phyloP scores from a whole-genome alignment of 345 rosid genomes.

The Syzygium aqueum region DNA sequence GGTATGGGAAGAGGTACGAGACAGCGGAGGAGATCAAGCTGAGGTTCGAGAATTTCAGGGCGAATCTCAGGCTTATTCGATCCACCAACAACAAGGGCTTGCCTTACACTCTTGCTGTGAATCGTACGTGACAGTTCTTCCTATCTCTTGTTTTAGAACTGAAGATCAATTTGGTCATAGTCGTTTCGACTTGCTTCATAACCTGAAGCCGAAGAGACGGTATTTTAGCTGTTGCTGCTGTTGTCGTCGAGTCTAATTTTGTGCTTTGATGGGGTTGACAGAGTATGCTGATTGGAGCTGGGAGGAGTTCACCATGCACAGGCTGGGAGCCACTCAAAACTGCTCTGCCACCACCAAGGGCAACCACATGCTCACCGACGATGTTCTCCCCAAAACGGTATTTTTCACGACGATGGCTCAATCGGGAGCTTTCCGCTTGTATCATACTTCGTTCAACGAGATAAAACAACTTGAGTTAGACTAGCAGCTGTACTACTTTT shows the following conservation, averaged over 20 bases:
- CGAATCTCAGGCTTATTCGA: constrained; percentile 65
- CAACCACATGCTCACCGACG: constrained; percentile 57
- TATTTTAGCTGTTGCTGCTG: neutral
- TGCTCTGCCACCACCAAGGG: constrained; percentile 90
- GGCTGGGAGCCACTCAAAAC: constrained; percentile 89
- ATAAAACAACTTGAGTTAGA: neutral
- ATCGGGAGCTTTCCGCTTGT: neutral
- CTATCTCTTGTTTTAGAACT: neutral
- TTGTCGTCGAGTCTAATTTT: neutral
- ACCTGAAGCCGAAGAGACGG: neutral
- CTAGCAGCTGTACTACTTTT: neutral
- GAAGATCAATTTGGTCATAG: neutral
- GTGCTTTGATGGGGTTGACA: constrained; percentile 14
- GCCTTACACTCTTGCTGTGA: constrained; percentile 58
- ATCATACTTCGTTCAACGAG: neutral
- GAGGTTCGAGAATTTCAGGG: constrained; percentile 60
- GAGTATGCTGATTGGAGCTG: constrained; percentile 96
- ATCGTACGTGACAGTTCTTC: constrained; percentile 32
- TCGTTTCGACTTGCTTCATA: neutral
- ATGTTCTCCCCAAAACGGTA: constrained; percentile 54
- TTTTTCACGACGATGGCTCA: neutral
- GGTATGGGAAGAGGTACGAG: constrained; percentile 67
- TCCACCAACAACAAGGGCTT: constrained; percentile 58
- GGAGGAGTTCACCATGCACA: constrained; percentile 74
- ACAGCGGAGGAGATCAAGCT: constrained; percentile 58